Conservation (phyloP, 2,329 filamentous ascomycete genomes). For the Aureobasidium lini region DNA sequence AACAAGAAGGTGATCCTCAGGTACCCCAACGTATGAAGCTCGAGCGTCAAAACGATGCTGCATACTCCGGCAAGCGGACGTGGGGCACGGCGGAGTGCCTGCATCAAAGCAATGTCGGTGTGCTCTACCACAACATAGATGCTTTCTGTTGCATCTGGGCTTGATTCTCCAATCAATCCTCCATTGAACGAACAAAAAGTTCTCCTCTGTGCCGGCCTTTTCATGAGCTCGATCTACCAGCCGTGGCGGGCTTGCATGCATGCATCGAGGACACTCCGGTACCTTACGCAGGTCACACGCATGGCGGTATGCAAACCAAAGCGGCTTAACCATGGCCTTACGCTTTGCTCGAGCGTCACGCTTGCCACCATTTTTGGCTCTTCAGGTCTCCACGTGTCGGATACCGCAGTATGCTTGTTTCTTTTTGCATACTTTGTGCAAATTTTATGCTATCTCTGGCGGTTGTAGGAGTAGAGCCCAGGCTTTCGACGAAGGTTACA, state of each 20-base stretch:
- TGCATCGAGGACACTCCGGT: background rate
- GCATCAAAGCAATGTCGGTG: constrained; percentile 10
- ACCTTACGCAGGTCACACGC: constrained; percentile 17
- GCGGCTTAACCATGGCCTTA: constrained; percentile 12
- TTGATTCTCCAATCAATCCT: background rate
- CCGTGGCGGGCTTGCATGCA: background rate
- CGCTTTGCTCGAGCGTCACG: constrained; percentile 17
- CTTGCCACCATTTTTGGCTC: constrained; percentile 6
- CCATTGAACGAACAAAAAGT: background rate
- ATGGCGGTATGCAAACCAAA: constrained; percentile 17
- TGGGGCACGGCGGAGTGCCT: constrained; percentile 1
- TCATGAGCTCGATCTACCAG: background rate
- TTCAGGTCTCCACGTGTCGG: constrained; percentile 9
- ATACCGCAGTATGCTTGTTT: constrained; percentile 6
- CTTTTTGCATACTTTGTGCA: background rate
- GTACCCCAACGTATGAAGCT: constrained; percentile 11
- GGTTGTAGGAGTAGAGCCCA: background rate
- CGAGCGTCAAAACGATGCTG: constrained; percentile 12
- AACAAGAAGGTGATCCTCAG: constrained; percentile 6
- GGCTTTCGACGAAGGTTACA: background rate
- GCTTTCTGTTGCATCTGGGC: background rate
- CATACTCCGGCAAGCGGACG: background rate
- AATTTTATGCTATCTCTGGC: constrained; percentile 1
- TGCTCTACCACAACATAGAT: background rate
- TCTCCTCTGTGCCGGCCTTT: background rate